Base-by-base conservation (phyloP, 1,284 basidiomycete genomes). In the Ustilago sp. region DNA sequence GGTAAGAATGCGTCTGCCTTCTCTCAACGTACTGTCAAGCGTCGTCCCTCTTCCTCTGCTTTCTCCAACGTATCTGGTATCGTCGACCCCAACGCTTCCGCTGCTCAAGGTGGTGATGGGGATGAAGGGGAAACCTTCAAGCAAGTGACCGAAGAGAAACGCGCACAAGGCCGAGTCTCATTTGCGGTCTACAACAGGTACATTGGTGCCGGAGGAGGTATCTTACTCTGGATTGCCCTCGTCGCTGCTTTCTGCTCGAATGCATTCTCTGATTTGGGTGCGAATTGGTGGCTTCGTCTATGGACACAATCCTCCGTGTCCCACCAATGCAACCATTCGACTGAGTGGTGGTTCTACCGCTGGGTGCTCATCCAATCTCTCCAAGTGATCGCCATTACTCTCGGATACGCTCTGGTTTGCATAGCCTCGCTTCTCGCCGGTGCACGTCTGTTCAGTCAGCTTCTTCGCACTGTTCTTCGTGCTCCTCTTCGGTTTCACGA, bases 401-500 rank as follows among this genome's bases (percentile, higher is more conserved):
- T 90, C 8, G 90, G 90, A 80, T 91, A 91, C 0, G 91, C 93
- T 81, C 77, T 88, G 6, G 83, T 90, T 59, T 90, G 89, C 65
- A 88, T 89, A 60, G 85, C 88, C 2, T 89, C 91, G 52, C 92
- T 92, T 15, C 86, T 91, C 61, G 88, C 89, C 63, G 88, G 88
- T 11, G 93, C 90, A 82, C 91, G 90, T 80, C 91, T 93, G 0
- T 47, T 86, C 89, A 87, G 87, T 63, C 88, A 85, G 19, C 87
- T 93, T 38, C 93, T 86, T 77, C 28, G 88, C 87, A 19, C 89
- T 2, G 74, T 94, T 6, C 85, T 93, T n/a, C 86, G 88, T 11
- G 92, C 92, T 0, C 92, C 93, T 0, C 87, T 92, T 38, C 88
- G 90, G 4, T 94, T 93, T 87, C 94, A 94, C 83, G 93, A 94